Conservation (phyloP, 1,139 yeast species). For the Lodderomyces pseudojiufengensis region DNA sequence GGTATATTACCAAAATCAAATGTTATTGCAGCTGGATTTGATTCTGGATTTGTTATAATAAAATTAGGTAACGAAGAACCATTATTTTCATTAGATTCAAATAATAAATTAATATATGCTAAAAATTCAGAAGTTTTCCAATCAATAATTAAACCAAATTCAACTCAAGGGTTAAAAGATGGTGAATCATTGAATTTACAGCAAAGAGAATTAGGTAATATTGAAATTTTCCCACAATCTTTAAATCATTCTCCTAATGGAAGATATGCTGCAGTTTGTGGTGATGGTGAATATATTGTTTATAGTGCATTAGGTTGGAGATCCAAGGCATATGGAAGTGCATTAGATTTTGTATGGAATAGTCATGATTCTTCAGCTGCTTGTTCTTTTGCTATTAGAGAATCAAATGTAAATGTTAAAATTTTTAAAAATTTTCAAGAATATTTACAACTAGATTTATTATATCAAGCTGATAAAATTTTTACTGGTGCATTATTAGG, state of each 20-base stretch:
- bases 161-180: slow-evolving; percentile 64
- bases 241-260: slow-evolving; percentile 95
- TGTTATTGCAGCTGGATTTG: slow-evolving; percentile 88
- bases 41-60: slow-evolving; percentile 83
- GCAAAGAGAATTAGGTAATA: slow-evolving; percentile 85
- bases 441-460: slow-evolving; percentile 59
- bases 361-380: slow-evolving; percentile 69
- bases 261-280: slow-evolving; percentile 92
- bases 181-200: slow-evolving; percentile 75
- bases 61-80: slow-evolving; percentile 95
- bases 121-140: slow-evolving; percentile 88
- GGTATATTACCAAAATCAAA: slow-evolving; percentile 74
- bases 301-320: slow-evolving; percentile 98
- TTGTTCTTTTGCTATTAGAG: slow-evolving; percentile 80
- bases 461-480: slow-evolving; percentile 74
- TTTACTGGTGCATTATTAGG: slow-evolving; percentile 87
- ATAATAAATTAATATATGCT: slow-evolving; percentile 87
- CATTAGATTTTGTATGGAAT: slow-evolving; percentile 88
- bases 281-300: slow-evolving; percentile 96
- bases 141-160: slow-evolving; percentile 69
- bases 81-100: slow-evolving; percentile 85
- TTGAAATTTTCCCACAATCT: slow-evolving; percentile 87
- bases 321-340: slow-evolving; percentile 88
- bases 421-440: slow-evolving; percentile 84
- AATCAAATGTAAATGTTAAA: slow-evolving; percentile 60